Conservation (phyloP, 306 rosid species). For the Vigna hirtella region DNA sequence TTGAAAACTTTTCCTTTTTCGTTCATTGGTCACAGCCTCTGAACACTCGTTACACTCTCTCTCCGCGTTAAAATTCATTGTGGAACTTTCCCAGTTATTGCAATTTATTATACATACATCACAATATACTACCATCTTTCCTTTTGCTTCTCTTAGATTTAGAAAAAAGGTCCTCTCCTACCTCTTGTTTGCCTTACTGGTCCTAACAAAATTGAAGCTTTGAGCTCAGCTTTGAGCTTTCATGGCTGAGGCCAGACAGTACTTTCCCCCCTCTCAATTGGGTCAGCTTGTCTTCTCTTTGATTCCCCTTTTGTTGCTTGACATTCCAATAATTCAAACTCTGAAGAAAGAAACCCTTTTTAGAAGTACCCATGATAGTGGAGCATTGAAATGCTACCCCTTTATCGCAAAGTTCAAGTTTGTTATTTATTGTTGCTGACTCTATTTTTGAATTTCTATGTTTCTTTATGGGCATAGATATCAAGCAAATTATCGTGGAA, state of each 20-base stretch:
- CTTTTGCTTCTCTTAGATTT: neutral
- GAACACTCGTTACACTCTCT: slow-evolving; percentile 28
- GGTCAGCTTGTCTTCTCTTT: slow-evolving; percentile 34
- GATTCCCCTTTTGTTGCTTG: neutral
- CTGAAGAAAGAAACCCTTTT: neutral
- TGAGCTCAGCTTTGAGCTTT: neutral
- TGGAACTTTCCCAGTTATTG: neutral
- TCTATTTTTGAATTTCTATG: slow-evolving; percentile 29
- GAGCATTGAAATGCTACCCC: neutral
- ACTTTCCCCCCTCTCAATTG: slow-evolving; percentile 12
- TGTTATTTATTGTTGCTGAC: neutral
- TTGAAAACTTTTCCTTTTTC: slow-evolving; percentile 3
- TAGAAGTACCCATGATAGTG: neutral
- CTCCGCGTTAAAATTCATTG: slow-evolving; percentile 41
- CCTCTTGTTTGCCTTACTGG: neutral
- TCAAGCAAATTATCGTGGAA: slow-evolving; percentile 66
- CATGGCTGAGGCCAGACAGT: slow-evolving; percentile 41
- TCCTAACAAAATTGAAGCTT: neutral
- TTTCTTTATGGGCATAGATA: slow-evolving; percentile 58
- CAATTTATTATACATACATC: neutral
- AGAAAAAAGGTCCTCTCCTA: neutral
- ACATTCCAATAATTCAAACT: neutral
- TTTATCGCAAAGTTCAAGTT: neutral
- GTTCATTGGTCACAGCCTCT: neutral
- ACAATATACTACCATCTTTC: neutral